Conservation (phyloP, 228 moss, liverwort and hornwort genomes). For the Sphagnum magellanicum region DNA sequence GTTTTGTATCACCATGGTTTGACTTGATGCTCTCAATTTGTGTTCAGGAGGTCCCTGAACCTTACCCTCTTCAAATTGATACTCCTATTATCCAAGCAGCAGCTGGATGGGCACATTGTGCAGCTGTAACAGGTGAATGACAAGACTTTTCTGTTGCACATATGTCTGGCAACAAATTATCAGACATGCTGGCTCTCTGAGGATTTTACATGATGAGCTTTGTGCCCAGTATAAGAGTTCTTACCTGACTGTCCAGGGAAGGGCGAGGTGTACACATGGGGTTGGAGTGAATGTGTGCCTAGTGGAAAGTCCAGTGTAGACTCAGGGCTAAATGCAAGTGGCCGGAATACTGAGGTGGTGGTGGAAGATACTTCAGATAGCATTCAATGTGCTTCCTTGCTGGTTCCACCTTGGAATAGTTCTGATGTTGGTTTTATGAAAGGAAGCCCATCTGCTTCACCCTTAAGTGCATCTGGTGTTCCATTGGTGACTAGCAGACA, state of each 20-base stretch:
- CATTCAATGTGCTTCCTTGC: slow-evolving; percentile 29
- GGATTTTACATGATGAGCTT: too few relatives aligned
- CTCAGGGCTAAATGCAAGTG: neutral
- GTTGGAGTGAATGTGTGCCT: slow-evolving; percentile 89
- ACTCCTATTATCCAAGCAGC: slow-evolving; percentile 71
- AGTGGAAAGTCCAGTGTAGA: slow-evolving; percentile 39
- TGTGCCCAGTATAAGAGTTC: neutral
- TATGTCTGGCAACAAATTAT: slow-evolving; percentile 6
- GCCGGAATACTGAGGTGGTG: slow-evolving; percentile 18
- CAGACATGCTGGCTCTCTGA: too few relatives aligned
- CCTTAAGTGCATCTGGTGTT: slow-evolving; percentile 17
- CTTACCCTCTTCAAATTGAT: slow-evolving; percentile 53
- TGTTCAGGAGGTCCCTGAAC: slow-evolving; percentile 69
- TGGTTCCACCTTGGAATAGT: slow-evolving; percentile 22
- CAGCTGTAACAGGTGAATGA: slow-evolving; percentile 65
- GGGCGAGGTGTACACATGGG: slow-evolving; percentile 85
- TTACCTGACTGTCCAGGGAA: slow-evolving; percentile 34
- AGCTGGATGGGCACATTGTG: slow-evolving; percentile 95
- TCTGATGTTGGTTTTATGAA: slow-evolving; percentile 9
- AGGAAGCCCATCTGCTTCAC: slow-evolving; percentile 28
- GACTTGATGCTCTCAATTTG: slow-evolving; percentile 1
- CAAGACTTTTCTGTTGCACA: neutral
- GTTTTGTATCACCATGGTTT: neutral
- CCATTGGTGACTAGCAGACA: slow-evolving; percentile 17
- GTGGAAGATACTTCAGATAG: slow-evolving; percentile 23